Base-by-base conservation (phyloP, 2,329 filamentous ascomycete genomes). In the Cytospora leucostoma region DNA sequence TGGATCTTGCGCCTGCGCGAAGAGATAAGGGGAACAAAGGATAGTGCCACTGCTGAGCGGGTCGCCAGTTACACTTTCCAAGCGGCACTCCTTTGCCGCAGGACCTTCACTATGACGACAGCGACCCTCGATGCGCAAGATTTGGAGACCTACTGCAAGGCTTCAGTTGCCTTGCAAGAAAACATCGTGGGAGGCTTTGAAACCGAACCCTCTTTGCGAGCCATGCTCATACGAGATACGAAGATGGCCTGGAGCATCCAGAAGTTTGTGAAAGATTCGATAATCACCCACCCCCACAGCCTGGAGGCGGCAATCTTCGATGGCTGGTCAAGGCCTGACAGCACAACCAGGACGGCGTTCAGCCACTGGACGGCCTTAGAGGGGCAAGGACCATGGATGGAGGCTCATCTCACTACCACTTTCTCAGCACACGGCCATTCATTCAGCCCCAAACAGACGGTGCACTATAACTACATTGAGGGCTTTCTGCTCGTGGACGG, bases 1-100 rank as follows among this genome's bases (percentile, higher is more conserved):
- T 90, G 88, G 88, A 77, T 83, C 2, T 61, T 65, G 0, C 66
- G 71, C 1, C 73, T 89, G 0, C 77, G 81, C 0, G 63, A 69
- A 0, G 82, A 86, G 54, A 75, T 82, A 0, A 72, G 74, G 17
- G 71, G 68, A 1, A 72, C 77, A 0, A 71, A 56, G 0, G 77
- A 83, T 19, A 69, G 73, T 0, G 72, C 78, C 1, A 72, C 71
- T 0, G 73, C 79, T 0, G 72, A 74, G 19, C 76, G 75, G 33
- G 72, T 74, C 7, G 76, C 79, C 3, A 66, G 68, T 0, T 86
- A 83, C 65, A 78, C 78, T 0, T 76, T 89, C 0, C 81, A 80
- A 72, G 80, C 85, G 0, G 68, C 69, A 13, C 60, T 70, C 2
- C 47, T 71, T 3, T 70, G 67, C 8, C 75, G 79, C 32, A 74